Percentiles rank a stretch among this genome's conserved stretches.
Evolutionary conservation across 768 basidiomycete species (phyloP).

Genomic region (Naganishia onofrii): DNA sequence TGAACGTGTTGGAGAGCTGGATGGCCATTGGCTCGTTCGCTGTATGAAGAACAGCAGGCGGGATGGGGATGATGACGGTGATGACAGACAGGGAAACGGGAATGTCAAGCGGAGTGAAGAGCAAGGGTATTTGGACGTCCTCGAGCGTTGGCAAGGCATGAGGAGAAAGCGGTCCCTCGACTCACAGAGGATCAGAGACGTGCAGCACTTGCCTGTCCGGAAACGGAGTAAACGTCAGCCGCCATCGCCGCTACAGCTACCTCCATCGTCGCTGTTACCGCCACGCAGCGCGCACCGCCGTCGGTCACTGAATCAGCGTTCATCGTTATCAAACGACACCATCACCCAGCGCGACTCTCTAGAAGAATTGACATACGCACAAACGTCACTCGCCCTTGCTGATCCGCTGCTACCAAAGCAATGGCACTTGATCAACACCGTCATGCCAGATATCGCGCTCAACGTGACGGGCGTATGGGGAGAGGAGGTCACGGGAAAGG

Average conservation of each 20-base stretch:
- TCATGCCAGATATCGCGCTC: constrained; percentile 69
- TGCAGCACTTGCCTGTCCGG: constrained; percentile 44
- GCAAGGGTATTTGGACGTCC: constrained; percentile 31
- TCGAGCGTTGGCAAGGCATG: constrained; percentile 29
- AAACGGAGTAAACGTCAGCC: constrained; percentile 50
- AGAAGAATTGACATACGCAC: constrained; percentile 54
- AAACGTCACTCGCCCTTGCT: constrained; percentile 62
- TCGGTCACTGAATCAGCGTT: background rate
- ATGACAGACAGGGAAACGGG: constrained; percentile 48
- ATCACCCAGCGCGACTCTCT: background rate
- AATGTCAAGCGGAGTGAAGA: constrained; percentile 59
- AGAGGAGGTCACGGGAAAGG: constrained; percentile 80
- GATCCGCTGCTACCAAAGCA: constrained; percentile 82
- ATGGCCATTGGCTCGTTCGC: constrained; percentile 78
- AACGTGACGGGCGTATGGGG: constrained; percentile 93
- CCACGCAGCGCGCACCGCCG: background rate
- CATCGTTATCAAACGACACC: constrained; percentile 9
- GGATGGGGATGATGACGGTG: no score
- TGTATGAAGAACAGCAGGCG: constrained; percentile 39
- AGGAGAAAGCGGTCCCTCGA: constrained; percentile 32
- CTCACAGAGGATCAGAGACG: constrained; percentile 35
- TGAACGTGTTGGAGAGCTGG: constrained; percentile 79
- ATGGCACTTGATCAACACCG: constrained; percentile 93
- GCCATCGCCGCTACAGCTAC: constrained; percentile 32
- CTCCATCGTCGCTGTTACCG: background rate